A percentile compares a stretch with the other conserved stretches of the same genome.
These are phyloP conservation scores for Cladophialophora psammophila DNA, from an alignment of 2,329 filamentous ascomycete genomes.

Conservation along the genomic window DNA sequence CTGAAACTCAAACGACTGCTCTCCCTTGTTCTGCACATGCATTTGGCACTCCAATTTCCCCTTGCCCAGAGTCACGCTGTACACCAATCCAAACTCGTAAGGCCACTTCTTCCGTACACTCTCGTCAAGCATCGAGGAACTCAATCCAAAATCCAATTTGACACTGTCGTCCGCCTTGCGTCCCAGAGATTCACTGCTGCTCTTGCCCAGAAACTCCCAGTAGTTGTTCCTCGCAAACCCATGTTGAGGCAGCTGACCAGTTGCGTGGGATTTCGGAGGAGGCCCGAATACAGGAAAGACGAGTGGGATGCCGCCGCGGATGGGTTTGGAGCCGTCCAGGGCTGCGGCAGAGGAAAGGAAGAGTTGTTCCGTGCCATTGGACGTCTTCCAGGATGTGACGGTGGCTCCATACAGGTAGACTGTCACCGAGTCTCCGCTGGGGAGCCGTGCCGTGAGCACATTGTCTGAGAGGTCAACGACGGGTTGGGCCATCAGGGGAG, in stretches of 20 bases:
- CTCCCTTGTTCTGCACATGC: conserved; percentile 87
- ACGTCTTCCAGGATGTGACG: conserved; percentile 90
- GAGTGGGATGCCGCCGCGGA: conserved; percentile 66
- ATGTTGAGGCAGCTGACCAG: conserved; percentile 83
- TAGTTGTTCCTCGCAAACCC: conserved; percentile 88
- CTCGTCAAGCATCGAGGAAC: conserved; percentile 72
- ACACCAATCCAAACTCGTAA: conserved; percentile 86
- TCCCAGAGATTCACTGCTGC: conserved; percentile 61
- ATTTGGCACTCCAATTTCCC: conserved; percentile 80
- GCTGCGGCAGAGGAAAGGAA: conserved; percentile 82
- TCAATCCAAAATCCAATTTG: conserved; percentile 95
- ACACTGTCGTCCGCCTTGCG: conserved; percentile 69
- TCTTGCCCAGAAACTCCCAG: conserved; percentile 96
- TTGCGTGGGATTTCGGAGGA: conserved; percentile 77
- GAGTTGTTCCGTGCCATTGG: conserved; percentile 78
- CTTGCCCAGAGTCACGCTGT: conserved; percentile 84
- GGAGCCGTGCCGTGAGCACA: conserved; percentile 79
- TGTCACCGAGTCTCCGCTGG: conserved; percentile 84
- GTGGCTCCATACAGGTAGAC: conserved; percentile 92
- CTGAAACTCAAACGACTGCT: conserved; percentile 86
- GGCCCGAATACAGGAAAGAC: conserved; percentile 73
- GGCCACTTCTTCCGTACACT: conserved; percentile 78
- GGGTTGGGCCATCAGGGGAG: conserved; percentile 76
- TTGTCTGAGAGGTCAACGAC: conserved; percentile 77
- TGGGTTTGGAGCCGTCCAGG: conserved; percentile 86